These are phyloP conservation scores for Sanghuangporus sanghuang DNA, from an alignment of 1,284 basidiomycete species.

Conservation along the genomic window DNA sequence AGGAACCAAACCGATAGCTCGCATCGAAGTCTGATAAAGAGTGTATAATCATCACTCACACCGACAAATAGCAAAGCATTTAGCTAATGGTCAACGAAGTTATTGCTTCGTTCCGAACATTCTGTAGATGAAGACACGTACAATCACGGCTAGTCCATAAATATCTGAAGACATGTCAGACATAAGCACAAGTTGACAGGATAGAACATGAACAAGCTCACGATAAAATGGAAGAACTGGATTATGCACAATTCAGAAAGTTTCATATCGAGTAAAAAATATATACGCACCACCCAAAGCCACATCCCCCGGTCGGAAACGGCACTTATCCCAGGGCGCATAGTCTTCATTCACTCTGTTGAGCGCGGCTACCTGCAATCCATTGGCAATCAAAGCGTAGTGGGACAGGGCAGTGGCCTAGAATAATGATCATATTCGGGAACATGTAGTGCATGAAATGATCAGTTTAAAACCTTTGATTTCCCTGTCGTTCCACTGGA, in stretches of 20 bases:
- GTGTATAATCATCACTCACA: constrained; percentile 31
- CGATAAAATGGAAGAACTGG: constrained; percentile 32
- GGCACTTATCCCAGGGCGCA: constrained; percentile 26
- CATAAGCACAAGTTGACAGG: neutral
- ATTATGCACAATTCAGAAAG: neutral
- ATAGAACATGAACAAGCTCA: constrained; percentile 27
- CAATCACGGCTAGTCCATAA: constrained; percentile 61
- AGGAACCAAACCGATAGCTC: neutral
- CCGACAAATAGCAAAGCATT: constrained; percentile 50
- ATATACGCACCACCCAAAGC: constrained; percentile 39
- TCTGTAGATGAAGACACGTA: constrained; percentile 25
- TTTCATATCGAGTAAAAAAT: neutral
- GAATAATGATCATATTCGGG: neutral
- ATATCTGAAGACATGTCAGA: constrained; percentile 45
- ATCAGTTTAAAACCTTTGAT: constrained; percentile 52
- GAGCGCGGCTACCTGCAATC: constrained; percentile 53
- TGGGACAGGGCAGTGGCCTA: constrained; percentile 71
- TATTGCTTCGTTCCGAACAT: constrained; percentile 8
- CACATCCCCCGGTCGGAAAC: constrained; percentile 51
- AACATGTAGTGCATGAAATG: neutral
- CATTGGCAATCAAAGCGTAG: constrained; percentile 59
- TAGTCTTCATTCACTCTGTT: constrained; percentile 39
- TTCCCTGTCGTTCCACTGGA: constrained; percentile 84
- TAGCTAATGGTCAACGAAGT: constrained; percentile 30
- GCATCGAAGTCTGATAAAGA: neutral